Conservation (phyloP, 768 basidiomycete species). For the Tephrocybe sp. region DNA sequence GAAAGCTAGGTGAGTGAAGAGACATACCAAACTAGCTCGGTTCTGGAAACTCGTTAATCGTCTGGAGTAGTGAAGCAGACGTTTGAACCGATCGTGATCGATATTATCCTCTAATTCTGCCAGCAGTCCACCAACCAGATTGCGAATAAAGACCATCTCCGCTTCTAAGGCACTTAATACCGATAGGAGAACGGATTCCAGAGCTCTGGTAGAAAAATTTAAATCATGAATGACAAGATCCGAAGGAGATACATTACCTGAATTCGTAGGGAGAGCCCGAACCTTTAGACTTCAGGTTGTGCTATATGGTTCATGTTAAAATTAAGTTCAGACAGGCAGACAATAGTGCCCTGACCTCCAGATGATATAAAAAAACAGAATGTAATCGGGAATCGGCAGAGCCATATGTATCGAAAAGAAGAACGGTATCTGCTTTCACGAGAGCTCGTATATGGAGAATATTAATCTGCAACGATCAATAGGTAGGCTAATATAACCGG, state of each 20-base stretch:
- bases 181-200: slow-evolving; percentile 90
- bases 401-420: slow-evolving; percentile 91
- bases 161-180: slow-evolving; percentile 92
- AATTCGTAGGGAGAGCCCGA: slow-evolving; percentile 84
- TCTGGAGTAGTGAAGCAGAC: slow-evolving; percentile 88
- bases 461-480: slow-evolving; percentile 57
- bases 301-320: slow-evolving; percentile 39
- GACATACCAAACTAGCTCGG: slow-evolving; percentile 73
- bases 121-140: slow-evolving; percentile 84
- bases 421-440: slow-evolving; percentile 88
- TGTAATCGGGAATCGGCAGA: slow-evolving; percentile 83
- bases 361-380: slow-evolving; percentile 83
- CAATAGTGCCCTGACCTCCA: slow-evolving; percentile 53
- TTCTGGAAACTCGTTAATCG: slow-evolving; percentile 88
- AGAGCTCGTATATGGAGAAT: slow-evolving; percentile 94
- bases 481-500: background rate
- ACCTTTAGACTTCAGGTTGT: slow-evolving; percentile 75
- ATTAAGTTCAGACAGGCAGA: slow-evolving; percentile 1
- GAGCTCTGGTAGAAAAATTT: slow-evolving; percentile 52
- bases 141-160: slow-evolving; percentile 93
- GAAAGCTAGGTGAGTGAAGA: background rate
- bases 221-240: slow-evolving; percentile 10
- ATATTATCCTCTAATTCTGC: slow-evolving; percentile 95
- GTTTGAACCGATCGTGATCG: slow-evolving; percentile 91
- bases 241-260: slow-evolving; percentile 42